Percentiles rank a stretch among this genome's conserved stretches.
These are phyloP conservation scores for Phaeosphaeriaceae sp. DNA, from an alignment of 2,329 filamentous ascomycete genomes.

Conservation along the genomic window DNA sequence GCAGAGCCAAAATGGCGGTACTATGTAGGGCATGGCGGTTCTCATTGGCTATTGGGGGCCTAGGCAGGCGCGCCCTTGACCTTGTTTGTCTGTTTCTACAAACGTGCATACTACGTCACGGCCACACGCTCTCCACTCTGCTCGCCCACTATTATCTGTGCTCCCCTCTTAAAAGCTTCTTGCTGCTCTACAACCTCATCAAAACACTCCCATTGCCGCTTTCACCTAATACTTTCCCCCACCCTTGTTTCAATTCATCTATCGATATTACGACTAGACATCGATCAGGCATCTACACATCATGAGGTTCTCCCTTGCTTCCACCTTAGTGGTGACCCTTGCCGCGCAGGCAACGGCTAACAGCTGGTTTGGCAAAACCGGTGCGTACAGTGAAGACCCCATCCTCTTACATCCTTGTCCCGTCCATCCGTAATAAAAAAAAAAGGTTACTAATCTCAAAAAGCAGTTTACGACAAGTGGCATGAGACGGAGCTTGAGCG, in stretches of 20 bases:
- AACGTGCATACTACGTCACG: conserved; percentile 43
- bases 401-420: conserved; percentile 17
- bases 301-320: conserved; percentile 78
- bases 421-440: too few relatives aligned
- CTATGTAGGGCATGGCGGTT: conserved; percentile 11
- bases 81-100: conserved; percentile 25
- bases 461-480: conserved; percentile 94
- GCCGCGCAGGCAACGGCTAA: conserved; percentile 75
- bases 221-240: conserved; percentile 3
- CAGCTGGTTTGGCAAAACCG: conserved; percentile 85
- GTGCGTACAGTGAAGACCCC: conserved; percentile 60
- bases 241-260: conserved; percentile 22
- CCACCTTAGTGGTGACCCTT: conserved; percentile 73
- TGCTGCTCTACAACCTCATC: conserved; percentile 17
- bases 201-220: conserved; percentile 14
- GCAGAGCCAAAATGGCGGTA: conserved; percentile 24
- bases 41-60: conserved; percentile 29
- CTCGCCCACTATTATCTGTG: conserved; percentile 25
- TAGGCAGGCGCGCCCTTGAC: conserved; percentile 24
- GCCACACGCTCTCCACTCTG: conserved; percentile 13
- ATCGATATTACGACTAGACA: conserved; percentile 24
- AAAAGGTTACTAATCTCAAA: conserved; percentile 23
- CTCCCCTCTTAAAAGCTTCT: conserved; percentile 33
- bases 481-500: conserved; percentile 96
- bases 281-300: conserved; percentile 36